These are phyloP conservation scores for Arthromyces matolae DNA, from an alignment of 768 basidiomycete genomes.

Conservation along the genomic window DNA sequence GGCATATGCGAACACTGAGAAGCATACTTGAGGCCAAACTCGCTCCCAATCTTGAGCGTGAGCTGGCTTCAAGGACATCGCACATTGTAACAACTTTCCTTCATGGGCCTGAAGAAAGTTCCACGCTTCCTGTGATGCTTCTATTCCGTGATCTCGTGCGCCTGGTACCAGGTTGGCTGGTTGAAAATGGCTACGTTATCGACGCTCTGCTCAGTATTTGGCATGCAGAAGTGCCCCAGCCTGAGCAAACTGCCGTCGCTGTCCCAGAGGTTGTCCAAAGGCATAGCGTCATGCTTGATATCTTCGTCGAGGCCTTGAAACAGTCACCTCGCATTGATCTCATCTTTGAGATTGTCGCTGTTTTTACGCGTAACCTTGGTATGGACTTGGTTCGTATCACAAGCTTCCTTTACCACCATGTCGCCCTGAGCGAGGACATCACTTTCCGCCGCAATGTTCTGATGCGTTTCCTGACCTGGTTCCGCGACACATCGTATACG, in stretches of 20 bases:
- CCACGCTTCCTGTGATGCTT: conserved; percentile 67
- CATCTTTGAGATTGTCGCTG: conserved; percentile 79
- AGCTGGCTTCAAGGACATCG: conserved; percentile 59
- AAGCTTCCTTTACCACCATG: conserved; percentile 83
- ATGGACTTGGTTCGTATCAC: conserved; percentile 78
- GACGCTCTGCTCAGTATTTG: conserved; percentile 74
- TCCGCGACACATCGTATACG: conserved; percentile 57
- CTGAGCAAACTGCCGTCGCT: conserved; percentile 40
- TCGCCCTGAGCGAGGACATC: conserved; percentile 67
- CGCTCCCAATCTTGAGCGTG: conserved; percentile 71
- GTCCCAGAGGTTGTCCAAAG: conserved; percentile 52
- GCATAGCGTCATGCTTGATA: conserved; percentile 63
- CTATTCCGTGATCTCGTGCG: conserved; percentile 74
- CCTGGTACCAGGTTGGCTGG: conserved; percentile 67
- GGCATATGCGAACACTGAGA: conserved; percentile 78
- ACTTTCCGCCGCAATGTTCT: conserved; percentile 80
- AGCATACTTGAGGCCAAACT: conserved; percentile 78
- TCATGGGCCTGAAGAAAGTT: conserved; percentile 42
- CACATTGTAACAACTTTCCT: conserved; percentile 50
- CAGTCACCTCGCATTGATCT: conserved; percentile 79
- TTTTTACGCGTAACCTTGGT: conserved; percentile 76
- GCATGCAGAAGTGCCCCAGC: conserved; percentile 48
- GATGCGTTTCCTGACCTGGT: conserved; percentile 83
- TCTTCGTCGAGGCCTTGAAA: conserved; percentile 73
- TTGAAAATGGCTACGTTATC: conserved; percentile 61